Base-by-base conservation (phyloP, 164 flowering plant species). In the Kingdonia uniflora region DNA sequence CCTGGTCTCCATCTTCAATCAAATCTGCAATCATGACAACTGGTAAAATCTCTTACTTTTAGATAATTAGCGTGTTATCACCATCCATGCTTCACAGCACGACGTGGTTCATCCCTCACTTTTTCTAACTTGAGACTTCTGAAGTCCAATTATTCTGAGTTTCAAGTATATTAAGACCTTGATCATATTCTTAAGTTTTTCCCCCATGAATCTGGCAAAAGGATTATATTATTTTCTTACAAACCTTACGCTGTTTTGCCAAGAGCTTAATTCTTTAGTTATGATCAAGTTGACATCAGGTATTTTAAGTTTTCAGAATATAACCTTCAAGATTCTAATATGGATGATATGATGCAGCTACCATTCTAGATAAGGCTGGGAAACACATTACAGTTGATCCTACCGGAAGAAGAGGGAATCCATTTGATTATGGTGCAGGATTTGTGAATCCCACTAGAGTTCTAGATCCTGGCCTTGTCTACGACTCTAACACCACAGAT, bases 11-110 rank as follows among this genome's bases (percentile, higher is more conserved):
- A n/a, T 62, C 94, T 2, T 84, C 94, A 11, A 82, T 87, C 49
- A 87, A 75, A 68, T 87, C 96, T 22, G 87, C 96, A 1, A 65
- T 87, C 56, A 82, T 87, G 94, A 82, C 96, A 21, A 79, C 90
- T 14, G 90, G 95, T 86, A 79, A 60, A 42, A 21, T 65, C 25
- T 52, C 50, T 8, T 24, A 25, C n/a, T 16, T 55, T 54, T n/a
- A n/a, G n/a, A n/a, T n/a, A n/a, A n/a, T n/a, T n/a, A n/a, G n/a
- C n/a, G n/a, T n/a, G n/a, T n/a, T n/a, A n/a, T n/a, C n/a, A n/a
- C n/a, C n/a, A n/a, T n/a, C n/a, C n/a, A n/a, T n/a, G n/a, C n/a
- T n/a, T n/a, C n/a, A n/a, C n/a, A n/a, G n/a, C n/a, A n/a, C n/a
- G n/a, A n/a, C n/a, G n/a, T n/a, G n/a, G n/a, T n/a, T n/a, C n/a